These are phyloP conservation scores for Smittium culicis DNA, from an alignment of 371 early-diverging fungal genomes.

Conservation along the genomic window DNA sequence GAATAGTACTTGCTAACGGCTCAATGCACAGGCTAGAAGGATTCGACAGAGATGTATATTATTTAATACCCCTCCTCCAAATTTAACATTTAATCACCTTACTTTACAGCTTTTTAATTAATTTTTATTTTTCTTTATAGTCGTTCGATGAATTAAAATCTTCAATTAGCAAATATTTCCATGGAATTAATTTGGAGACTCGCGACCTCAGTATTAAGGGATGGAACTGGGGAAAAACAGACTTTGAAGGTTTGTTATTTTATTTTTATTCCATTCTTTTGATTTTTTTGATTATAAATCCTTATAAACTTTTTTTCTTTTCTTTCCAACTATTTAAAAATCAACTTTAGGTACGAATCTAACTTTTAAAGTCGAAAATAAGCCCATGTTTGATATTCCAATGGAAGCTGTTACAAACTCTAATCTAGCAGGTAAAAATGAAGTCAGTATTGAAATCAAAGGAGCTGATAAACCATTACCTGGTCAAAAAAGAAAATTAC, in stretches of 20 bases:
- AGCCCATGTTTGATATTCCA: conserved; percentile 84
- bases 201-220: conserved; percentile 79
- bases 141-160: conserved; percentile 64
- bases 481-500: conserved; percentile 19
- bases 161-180: conserved; percentile 48
- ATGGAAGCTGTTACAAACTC: conserved; percentile 77
- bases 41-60: conserved; percentile 57
- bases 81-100: neutral
- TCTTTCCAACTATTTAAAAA: neutral
- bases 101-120: conserved; percentile 7
- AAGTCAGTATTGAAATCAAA: conserved; percentile 82
- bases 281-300: too few species aligned
- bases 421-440: conserved; percentile 72
- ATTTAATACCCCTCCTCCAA: conserved; percentile 6
- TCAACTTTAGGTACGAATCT: conserved; percentile 37
- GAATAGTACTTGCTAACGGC: conserved; percentile 56
- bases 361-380: conserved; percentile 58
- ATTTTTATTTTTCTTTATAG: conserved; percentile 30
- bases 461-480: conserved; percentile 23
- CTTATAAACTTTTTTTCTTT: neutral
- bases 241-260: conserved; percentile 42
- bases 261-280: neutral
- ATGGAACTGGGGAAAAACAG: conserved; percentile 92
- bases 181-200: conserved; percentile 52
- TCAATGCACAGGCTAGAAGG: conserved; percentile 73